These are phyloP conservation scores for Solanum lignicaule DNA, from an alignment of 257 asterid genomes.

Conservation along the genomic window DNA sequence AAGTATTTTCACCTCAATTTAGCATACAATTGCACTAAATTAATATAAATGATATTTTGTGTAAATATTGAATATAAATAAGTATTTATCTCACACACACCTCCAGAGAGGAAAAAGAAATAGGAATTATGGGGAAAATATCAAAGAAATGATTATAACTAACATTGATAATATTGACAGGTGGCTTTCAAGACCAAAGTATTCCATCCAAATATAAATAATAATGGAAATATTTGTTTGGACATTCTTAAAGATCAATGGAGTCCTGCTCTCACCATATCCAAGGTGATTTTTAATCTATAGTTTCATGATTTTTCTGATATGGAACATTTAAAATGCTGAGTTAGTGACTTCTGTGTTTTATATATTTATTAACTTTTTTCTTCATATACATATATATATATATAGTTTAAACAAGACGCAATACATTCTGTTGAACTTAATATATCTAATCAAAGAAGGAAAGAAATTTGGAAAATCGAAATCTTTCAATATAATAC, in stretches of 20 bases:
- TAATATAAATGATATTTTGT: not conserved
- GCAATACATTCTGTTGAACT: too few species aligned
- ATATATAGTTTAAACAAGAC: too few species aligned
- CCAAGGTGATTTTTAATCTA: not conserved
- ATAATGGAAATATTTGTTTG: constrained; percentile 10
- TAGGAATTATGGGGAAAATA: not conserved
- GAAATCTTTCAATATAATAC: too few species aligned
- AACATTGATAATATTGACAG: not conserved
- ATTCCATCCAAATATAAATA: constrained; percentile 10
- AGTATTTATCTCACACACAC: not conserved
- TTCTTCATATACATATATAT: too few species aligned
- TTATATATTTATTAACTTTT: too few species aligned
- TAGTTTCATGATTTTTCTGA: too few species aligned
- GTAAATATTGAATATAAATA: not conserved
- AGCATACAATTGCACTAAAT: not conserved
- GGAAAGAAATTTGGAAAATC: too few species aligned
- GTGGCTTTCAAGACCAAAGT: constrained; percentile 12
- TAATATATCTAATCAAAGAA: too few species aligned
- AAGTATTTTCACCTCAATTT: not conserved
- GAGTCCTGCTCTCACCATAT: constrained; percentile 16
- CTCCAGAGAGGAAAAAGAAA: not conserved
- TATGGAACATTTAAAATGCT: too few species aligned
- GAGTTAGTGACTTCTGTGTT: too few species aligned
- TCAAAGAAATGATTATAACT: not conserved
- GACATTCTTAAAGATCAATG: constrained; percentile 12